Base-by-base conservation (phyloP, 495 filamentous ascomycete species). In the Aspergillus nanangensis region DNA sequence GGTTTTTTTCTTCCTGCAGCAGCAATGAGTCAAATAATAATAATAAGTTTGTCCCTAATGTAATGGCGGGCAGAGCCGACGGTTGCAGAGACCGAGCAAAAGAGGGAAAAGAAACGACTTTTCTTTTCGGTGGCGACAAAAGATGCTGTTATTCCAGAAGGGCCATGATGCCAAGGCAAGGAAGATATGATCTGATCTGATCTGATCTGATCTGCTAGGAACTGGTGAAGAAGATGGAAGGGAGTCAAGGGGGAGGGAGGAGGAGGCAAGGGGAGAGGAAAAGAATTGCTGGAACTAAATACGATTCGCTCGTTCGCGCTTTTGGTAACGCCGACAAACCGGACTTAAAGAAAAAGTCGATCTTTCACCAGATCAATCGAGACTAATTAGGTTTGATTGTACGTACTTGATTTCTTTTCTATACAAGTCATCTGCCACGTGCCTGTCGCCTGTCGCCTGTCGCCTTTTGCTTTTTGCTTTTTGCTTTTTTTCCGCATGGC, bases 51-150 rank as follows among this genome's bases (percentile, higher is more conserved):
- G n/a, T n/a, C n/a, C n/a, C n/a, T n/a, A n/a, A n/a, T n/a, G n/a
- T n/a, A n/a, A n/a, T 29, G 25, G 25, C 25, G 25, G 25, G 25
- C 25, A 41, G 31, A 36, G 38, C 49, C 49, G 49, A 43, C 29
- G 23, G 22, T 20, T 27, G 20, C 14, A 34, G 34, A 20, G n/a
- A n/a, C n/a, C n/a, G n/a, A n/a, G n/a, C n/a, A n/a, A n/a, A n/a
- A n/a, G n/a, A n/a, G n/a, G n/a, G n/a, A n/a, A n/a, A n/a, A n/a
- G n/a, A n/a, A n/a, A n/a, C n/a, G n/a, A n/a, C n/a, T n/a, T n/a
- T n/a, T n/a, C n/a, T n/a, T n/a, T n/a, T n/a, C 11, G 7, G 11
- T 11, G 25, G 25, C 25, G 25, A 29, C 25, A 29, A 5, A 29
- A 11, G 25, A n/a, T n/a, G 25, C 25, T 29, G 25, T 11, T 29